phyloP scores from a whole-genome alignment of 768 basidiomycete species.

The Trametopsis cervina region DNA sequence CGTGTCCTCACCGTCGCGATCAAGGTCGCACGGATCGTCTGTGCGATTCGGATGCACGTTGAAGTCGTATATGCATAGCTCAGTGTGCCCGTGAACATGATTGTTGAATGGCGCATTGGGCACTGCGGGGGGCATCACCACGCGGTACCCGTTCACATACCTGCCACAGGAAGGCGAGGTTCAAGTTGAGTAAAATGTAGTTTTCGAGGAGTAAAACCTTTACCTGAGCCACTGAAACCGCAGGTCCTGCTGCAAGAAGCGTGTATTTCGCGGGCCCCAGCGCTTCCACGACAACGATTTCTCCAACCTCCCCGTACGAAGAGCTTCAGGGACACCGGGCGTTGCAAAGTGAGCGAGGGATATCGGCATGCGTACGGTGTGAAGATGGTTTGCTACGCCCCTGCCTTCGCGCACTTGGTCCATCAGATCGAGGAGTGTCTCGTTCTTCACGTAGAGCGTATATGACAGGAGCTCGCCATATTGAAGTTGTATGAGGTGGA shows the following conservation, averaged over 20 bases:
- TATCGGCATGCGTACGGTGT: neutral
- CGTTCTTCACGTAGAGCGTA: slow-evolving; percentile 29
- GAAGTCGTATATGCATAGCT: slow-evolving; percentile 25
- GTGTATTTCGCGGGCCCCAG: slow-evolving; percentile 32
- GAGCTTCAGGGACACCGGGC: neutral
- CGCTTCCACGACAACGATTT: slow-evolving; percentile 26
- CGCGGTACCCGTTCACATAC: slow-evolving; percentile 37
- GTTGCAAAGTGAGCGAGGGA: neutral
- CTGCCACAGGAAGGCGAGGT: slow-evolving; percentile 19
- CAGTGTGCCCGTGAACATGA: slow-evolving; percentile 17
- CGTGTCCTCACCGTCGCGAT: neutral
- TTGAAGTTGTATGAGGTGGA: slow-evolving; percentile 23
- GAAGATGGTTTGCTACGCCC: neutral
- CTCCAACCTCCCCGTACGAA: neutral
- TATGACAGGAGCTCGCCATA: slow-evolving; percentile 22
- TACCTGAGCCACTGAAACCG: slow-evolving; percentile 37
- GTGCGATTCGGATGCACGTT: slow-evolving; percentile 21
- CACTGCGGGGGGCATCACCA: slow-evolving; percentile 20
- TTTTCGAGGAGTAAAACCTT: too few relatives aligned
- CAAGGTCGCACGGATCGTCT: slow-evolving; percentile 12
- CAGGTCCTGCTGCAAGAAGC: slow-evolving; percentile 24
- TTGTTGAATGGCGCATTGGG: slow-evolving; percentile 9
- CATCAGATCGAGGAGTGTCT: slow-evolving; percentile 20
- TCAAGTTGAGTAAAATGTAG: too few relatives aligned
- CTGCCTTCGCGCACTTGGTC: neutral